phyloP scores from a whole-genome alignment of 768 basidiomycete species.

The Suillus americanus region DNA sequence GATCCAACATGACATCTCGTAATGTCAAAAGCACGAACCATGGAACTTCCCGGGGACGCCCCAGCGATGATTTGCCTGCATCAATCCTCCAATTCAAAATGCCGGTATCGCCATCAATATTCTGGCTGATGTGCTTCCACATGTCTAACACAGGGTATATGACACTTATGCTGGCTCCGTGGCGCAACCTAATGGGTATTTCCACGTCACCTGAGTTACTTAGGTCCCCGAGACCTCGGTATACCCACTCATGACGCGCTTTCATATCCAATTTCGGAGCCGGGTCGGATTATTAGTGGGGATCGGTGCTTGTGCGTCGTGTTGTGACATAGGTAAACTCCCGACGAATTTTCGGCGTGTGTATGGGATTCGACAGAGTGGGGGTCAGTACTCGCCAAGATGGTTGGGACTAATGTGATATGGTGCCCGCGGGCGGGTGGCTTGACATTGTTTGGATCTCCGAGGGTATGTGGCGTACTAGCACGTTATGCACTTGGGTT shows the following conservation, averaged over 20 bases:
- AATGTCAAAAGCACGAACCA: not conserved
- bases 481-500: not conserved
- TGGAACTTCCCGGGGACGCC: slow-evolving; percentile 2
- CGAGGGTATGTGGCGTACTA: not conserved
- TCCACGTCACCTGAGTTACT: slow-evolving; percentile 7
- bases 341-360: not conserved
- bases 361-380: not conserved
- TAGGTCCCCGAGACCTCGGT: not conserved
- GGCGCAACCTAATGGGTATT: slow-evolving; percentile 9
- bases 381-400: too few relatives aligned
- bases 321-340: not conserved
- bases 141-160: not conserved
- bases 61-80: not conserved
- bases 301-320: slow-evolving; percentile 2
- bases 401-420: not conserved
- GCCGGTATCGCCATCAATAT: not conserved
- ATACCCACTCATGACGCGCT: slow-evolving; percentile 8
- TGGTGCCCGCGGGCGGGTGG: not conserved
- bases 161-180: not conserved
- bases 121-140: not conserved
- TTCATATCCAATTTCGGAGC: slow-evolving; percentile 5
- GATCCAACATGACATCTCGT: not conserved
- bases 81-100: not conserved
- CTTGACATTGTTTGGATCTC: not conserved
- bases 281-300: slow-evolving; percentile 3